Evolutionary conservation across 2,329 filamentous ascomycete genomes (phyloP).

Genomic region (Calonectria hawksworthii): DNA sequence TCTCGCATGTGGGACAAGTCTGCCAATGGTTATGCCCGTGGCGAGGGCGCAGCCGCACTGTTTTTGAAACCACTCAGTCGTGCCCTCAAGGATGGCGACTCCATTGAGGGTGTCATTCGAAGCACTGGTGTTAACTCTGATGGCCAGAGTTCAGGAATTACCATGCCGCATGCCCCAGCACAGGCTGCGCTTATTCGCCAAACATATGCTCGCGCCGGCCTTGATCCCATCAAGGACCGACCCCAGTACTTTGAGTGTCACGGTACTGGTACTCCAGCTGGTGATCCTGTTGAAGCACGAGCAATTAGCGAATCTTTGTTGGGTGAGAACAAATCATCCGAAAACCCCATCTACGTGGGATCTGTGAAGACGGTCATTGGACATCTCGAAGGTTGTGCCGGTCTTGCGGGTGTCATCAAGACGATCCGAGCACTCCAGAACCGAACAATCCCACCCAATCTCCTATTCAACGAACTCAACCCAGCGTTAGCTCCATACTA

Average conservation of each 20-base stretch:
- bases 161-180: slow-evolving; percentile 58
- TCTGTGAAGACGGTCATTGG: slow-evolving; percentile 48
- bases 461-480: slow-evolving; percentile 48
- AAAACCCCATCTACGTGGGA: slow-evolving; percentile 35
- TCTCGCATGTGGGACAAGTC: slow-evolving; percentile 7
- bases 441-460: slow-evolving; percentile 48
- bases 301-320: slow-evolving; percentile 60
- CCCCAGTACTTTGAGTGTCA: slow-evolving; percentile 60
- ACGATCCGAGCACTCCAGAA: slow-evolving; percentile 34
- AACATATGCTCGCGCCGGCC: slow-evolving; percentile 54
- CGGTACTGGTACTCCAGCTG: slow-evolving; percentile 48
- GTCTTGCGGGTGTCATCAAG: slow-evolving; percentile 43
- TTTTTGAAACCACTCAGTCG: background rate
- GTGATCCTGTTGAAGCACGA: slow-evolving; percentile 65
- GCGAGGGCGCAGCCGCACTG: background rate
- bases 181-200: slow-evolving; percentile 55
- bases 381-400: slow-evolving; percentile 44
- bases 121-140: slow-evolving; percentile 42
- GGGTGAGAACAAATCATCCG: background rate
- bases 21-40: slow-evolving; percentile 9
- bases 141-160: slow-evolving; percentile 26
- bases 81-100: slow-evolving; percentile 54
- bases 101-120: slow-evolving; percentile 41
- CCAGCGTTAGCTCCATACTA: slow-evolving; percentile 45
- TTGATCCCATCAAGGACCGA: slow-evolving; percentile 51